A percentile compares a stretch with the other conserved stretches of the same genome.
Conservation (phyloP, 2,329 filamentous ascomycete genomes). For the Xylariaceae sp. region DNA sequence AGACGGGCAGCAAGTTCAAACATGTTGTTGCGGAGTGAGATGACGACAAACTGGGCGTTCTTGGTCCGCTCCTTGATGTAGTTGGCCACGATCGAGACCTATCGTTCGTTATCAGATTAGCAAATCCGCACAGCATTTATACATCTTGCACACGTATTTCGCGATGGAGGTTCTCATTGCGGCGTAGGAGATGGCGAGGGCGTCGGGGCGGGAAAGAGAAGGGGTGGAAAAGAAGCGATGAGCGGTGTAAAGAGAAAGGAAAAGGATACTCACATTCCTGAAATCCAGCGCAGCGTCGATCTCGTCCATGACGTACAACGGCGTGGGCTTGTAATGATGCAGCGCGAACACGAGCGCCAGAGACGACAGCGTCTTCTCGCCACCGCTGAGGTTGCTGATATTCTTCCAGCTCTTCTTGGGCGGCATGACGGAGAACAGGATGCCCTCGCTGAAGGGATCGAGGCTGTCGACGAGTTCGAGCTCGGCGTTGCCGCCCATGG, state of each 20-base stretch:
- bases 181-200: no score
- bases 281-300: slow-evolving; percentile 98
- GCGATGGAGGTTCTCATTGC: no score
- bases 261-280: slow-evolving; percentile 76
- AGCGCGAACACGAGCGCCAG: slow-evolving; percentile 96
- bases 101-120: no score
- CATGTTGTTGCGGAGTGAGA: slow-evolving; percentile 98
- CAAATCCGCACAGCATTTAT: no score
- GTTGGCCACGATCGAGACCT: slow-evolving; percentile 96
- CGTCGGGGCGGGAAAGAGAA: neutral
- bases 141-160: no score
- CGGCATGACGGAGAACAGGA: slow-evolving; percentile 97
- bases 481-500: slow-evolving; percentile 98
- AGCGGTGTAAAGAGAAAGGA: neutral
- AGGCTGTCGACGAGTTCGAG: slow-evolving; percentile 94
- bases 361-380: slow-evolving; percentile 94
- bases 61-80: slow-evolving; percentile 99
- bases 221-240: neutral
- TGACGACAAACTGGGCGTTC: slow-evolving; percentile 99
- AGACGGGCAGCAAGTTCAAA: slow-evolving; percentile 95
- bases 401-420: slow-evolving; percentile 99
- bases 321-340: slow-evolving; percentile 97
- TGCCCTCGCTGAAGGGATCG: slow-evolving; percentile 96
- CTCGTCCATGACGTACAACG: slow-evolving; percentile 99
- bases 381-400: slow-evolving; percentile 92